Conservation (phyloP, 495 filamentous ascomycete genomes). For the Lichenothelia convexa region DNA sequence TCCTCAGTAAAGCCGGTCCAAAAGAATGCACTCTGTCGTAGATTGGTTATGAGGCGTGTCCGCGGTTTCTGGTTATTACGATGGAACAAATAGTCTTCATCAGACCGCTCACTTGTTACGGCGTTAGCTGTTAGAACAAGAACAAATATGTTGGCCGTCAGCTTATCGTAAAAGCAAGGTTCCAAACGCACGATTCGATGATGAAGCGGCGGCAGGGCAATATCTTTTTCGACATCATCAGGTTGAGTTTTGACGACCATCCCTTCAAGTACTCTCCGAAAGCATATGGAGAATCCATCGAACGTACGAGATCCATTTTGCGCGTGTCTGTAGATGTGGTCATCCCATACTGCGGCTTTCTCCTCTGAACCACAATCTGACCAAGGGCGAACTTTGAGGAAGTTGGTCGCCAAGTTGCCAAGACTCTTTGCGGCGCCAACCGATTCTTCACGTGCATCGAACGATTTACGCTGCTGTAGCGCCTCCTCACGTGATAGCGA, state of each 20-base stretch:
- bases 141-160: conserved; percentile 71
- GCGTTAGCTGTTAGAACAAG: conserved; percentile 68
- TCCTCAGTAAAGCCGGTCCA: conserved; percentile 56
- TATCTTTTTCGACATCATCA: conserved; percentile 46
- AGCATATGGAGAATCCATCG: conserved; percentile 28
- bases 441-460: conserved; percentile 12
- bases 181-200: conserved; percentile 58
- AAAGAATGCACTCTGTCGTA: conserved; percentile 78
- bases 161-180: conserved; percentile 64
- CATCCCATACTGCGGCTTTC: conserved; percentile 41
- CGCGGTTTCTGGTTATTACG: conserved; percentile 46
- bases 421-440: conserved; percentile 38
- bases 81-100: conserved; percentile 80
- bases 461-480: conserved; percentile 15
- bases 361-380: conserved; percentile 31
- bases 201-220: conserved; percentile 46
- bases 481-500: conserved; percentile 9
- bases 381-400: conserved; percentile 67
- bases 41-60: conserved; percentile 49
- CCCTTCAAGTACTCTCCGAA: conserved; percentile 51
- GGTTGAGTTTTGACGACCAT: conserved; percentile 66
- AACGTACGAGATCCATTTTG: conserved; percentile 28
- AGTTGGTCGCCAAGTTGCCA: conserved; percentile 52
- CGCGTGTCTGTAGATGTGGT: conserved; percentile 52
- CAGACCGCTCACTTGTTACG: conserved; percentile 70